Evolutionary conservation across 179 eudicot genomes (phyloP), one percentile per base, ranked within the genome.

Genomic region (Silene vulgaris): DNA sequence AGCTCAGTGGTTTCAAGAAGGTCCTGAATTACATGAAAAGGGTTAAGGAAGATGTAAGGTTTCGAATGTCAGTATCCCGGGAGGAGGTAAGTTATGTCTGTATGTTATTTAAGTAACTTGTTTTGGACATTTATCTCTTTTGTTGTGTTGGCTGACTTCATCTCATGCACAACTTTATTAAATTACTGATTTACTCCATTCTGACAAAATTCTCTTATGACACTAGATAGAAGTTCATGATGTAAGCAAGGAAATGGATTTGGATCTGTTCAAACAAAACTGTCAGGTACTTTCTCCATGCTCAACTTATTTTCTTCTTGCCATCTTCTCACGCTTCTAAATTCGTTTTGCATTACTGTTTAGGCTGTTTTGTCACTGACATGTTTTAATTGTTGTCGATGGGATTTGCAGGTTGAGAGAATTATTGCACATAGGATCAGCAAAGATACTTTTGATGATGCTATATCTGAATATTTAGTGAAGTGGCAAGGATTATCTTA

Each of bases 181-280:
- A 29, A n/a, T 23, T 23, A 21, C 37, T 56, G 67, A 35, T 13
- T 59, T 77, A 43, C 45, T 63, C 59, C 65, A 69, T 72, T 69
- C 19, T 79, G 40, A 76, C 62, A 17, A 54, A 28, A 35, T 70
- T 37, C 40, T 74, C 62, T 19, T 73, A n/a, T 74, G 50, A 63
- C 23, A 52, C 76, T 84, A 96, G 99, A 89, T 96, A 84, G 99
- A 96, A 87, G 94, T 91, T 73, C 90, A 89, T 85, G 99, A 96
- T 72, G 98, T 93, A 78, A 93, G 99, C 91, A 96, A 96, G 88
- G 99, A 96, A 82, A 96, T 96, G 99, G 99, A 96, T 83, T 82
- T 96, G 89, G 98, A 93, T 85, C 91, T 96, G 71, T 91, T 90
- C 81, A 93, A 90, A 81, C 96, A 88, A 80, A 88, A 96, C 64